Conservation (phyloP, 495 filamentous ascomycete species). For the Aspergillus diversus region DNA sequence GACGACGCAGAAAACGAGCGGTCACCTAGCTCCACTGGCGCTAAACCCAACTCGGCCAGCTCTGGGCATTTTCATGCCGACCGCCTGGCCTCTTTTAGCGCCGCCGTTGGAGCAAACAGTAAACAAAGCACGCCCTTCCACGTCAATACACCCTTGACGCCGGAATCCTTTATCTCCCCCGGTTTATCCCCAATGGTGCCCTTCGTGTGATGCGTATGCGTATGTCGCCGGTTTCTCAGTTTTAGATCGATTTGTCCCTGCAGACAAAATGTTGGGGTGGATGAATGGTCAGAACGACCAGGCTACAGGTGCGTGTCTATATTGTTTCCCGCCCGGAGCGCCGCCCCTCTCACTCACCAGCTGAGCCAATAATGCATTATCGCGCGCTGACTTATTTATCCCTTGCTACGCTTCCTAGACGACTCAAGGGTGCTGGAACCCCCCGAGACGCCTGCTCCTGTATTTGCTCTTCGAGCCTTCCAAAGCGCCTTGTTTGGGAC, state of each 20-base stretch:
- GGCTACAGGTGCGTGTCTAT: slow-evolving; percentile 33
- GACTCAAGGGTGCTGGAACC: slow-evolving; percentile 56
- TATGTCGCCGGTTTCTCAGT: slow-evolving; percentile 14
- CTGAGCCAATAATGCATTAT: slow-evolving; percentile 19
- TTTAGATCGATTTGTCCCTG: slow-evolving; percentile 23
- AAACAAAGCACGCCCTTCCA: slow-evolving; percentile 41
- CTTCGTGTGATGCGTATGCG: slow-evolving; percentile 22
- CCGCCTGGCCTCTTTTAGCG: slow-evolving; percentile 28
- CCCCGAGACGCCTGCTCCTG: slow-evolving; percentile 89
- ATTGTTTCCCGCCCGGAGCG: slow-evolving; percentile 17
- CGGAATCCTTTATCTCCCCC: slow-evolving; percentile 7
- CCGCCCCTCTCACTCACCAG: slow-evolving; percentile 2
- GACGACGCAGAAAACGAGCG: slow-evolving; percentile 21
- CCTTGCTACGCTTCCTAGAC: slow-evolving; percentile 28
- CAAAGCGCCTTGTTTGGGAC: slow-evolving; percentile 91
- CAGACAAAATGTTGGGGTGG: slow-evolving; percentile 37
- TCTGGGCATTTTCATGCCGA: slow-evolving; percentile 25
- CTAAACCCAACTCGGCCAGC: slow-evolving; percentile 1
- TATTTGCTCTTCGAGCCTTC: slow-evolving; percentile 92
- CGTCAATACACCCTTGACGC: slow-evolving; percentile 27
- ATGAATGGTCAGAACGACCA: slow-evolving; percentile 33
- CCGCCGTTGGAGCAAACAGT: slow-evolving; percentile 20
- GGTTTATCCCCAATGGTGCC: slow-evolving; percentile 23
- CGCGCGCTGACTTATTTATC: slow-evolving; percentile 27
- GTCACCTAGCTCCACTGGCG: slow-evolving; percentile 10